These are phyloP conservation scores for Knoxia roxburghii DNA, from an alignment of 257 asterid genomes.

Conservation along the genomic window DNA sequence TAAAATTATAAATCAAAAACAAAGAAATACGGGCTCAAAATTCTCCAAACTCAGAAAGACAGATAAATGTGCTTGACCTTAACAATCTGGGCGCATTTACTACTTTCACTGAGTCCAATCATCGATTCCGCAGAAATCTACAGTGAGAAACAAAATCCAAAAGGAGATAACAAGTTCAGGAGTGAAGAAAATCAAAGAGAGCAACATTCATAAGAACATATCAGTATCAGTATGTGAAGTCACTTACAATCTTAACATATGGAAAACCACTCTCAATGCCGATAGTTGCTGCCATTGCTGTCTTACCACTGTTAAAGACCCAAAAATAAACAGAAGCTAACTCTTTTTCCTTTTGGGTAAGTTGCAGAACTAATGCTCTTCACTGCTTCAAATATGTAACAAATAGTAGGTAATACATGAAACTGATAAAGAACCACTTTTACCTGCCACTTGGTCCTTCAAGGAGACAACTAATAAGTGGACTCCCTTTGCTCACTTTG, in stretches of 20 bases:
- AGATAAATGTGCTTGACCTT: conserved; percentile 48
- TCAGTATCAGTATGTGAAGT: conserved; percentile 13
- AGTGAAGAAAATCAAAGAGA: conserved; percentile 15
- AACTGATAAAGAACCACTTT: conserved; percentile 8
- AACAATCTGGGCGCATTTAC: conserved; percentile 87
- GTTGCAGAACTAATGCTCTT: not conserved
- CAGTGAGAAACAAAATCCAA: conserved; percentile 20
- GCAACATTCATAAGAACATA: not conserved
- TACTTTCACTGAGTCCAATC: conserved; percentile 94
- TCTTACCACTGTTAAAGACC: conserved; percentile 72
- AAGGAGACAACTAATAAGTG: conserved; percentile 83
- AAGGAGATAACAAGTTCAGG: conserved; percentile 2
- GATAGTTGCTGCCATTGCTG: conserved; percentile 92
- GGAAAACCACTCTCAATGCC: conserved; percentile 94
- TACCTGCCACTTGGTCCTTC: conserved; percentile 99
- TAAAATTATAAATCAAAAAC: not conserved
- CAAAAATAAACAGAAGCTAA: conserved; percentile 8
- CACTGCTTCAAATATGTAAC: not conserved
- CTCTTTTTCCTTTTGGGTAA: not conserved
- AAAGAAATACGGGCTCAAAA: not conserved
- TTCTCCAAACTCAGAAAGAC: not conserved
- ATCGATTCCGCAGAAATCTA: conserved; percentile 97
- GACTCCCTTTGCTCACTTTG: conserved; percentile 83
- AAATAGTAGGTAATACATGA: not conserved
- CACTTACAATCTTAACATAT: conserved; percentile 90